A percentile compares a stretch with the other conserved stretches of the same genome.
Conservation (phyloP, 1,284 basidiomycete species). For the Ustilago trichophora region DNA sequence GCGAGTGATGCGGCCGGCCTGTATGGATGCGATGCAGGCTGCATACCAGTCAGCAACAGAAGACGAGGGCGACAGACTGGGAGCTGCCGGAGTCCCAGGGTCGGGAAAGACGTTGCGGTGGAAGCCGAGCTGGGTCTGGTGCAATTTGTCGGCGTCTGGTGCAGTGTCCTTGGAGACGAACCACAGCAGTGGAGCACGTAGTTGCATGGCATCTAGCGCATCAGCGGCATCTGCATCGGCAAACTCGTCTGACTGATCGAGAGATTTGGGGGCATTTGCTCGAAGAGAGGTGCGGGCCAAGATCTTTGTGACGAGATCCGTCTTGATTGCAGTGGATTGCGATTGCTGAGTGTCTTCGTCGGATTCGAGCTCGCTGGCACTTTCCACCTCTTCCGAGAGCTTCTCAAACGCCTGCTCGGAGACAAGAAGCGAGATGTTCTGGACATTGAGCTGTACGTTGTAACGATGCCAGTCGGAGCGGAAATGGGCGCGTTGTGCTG, state of each 20-base stretch:
- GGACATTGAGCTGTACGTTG: slow-evolving; percentile 77
- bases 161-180: slow-evolving; percentile 76
- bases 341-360: slow-evolving; percentile 25
- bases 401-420: slow-evolving; percentile 39
- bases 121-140: slow-evolving; percentile 84
- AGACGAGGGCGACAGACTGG: slow-evolving; percentile 6
- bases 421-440: slow-evolving; percentile 27
- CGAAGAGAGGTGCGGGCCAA: slow-evolving; percentile 40
- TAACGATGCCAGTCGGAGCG: slow-evolving; percentile 97
- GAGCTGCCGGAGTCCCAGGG: slow-evolving; percentile 54
- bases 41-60: slow-evolving; percentile 32
- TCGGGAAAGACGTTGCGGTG: slow-evolving; percentile 80
- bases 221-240: slow-evolving; percentile 69
- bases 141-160: slow-evolving; percentile 63
- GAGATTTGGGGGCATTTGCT: not conserved
- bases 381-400: slow-evolving; percentile 48
- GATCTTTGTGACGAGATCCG: slow-evolving; percentile 51
- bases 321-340: slow-evolving; percentile 17
- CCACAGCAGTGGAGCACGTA: slow-evolving; percentile 77
- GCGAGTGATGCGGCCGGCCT: slow-evolving; percentile 44
- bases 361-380: slow-evolving; percentile 38
- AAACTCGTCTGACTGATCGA: slow-evolving; percentile 11
- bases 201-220: slow-evolving; percentile 69
- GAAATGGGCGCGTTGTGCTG: slow-evolving; percentile 86
- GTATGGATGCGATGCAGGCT: slow-evolving; percentile 70